These are phyloP conservation scores for Sicyos edulis DNA, from an alignment of 306 rosid species.

Conservation along the genomic window DNA sequence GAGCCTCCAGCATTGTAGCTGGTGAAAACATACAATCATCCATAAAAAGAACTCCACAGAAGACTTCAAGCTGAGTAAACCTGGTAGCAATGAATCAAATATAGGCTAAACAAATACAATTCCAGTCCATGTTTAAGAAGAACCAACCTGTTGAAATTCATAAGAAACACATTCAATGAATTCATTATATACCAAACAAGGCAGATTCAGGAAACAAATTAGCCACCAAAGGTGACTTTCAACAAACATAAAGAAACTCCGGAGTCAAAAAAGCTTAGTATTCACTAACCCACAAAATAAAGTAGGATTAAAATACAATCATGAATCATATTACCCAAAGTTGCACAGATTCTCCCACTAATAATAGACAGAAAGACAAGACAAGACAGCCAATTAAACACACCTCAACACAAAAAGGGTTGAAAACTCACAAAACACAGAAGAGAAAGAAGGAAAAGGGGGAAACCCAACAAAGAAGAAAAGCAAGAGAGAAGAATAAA, in stretches of 20 bases:
- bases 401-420: not conserved
- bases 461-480: slow-evolving; percentile 8
- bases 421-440: slow-evolving; percentile 20
- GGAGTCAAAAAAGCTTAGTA: not conserved
- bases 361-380: not conserved
- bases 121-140: slow-evolving; percentile 2
- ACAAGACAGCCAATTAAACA: slow-evolving; percentile 1
- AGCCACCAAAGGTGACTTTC: slow-evolving; percentile 14
- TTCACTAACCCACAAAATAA: not conserved
- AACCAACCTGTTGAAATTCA: slow-evolving; percentile 12
- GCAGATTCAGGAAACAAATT: slow-evolving; percentile 5
- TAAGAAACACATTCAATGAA: slow-evolving; percentile 6
- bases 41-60: slow-evolving; percentile 34
- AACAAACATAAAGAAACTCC: slow-evolving; percentile 5
- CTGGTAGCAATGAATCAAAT: not conserved
- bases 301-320: slow-evolving; percentile 12
- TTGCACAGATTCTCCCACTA: slow-evolving; percentile 15
- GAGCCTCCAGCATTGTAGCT: slow-evolving; percentile 47
- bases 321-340: slow-evolving; percentile 2
- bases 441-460: not conserved
- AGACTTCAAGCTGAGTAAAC: slow-evolving; percentile 15
- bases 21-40: slow-evolving; percentile 57
- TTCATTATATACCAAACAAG: not conserved
- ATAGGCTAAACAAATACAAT: slow-evolving; percentile 16
- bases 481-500: slow-evolving; percentile 24